Base-by-base conservation (phyloP, 1,284 basidiomycete genomes). In the Megacollybia platyphylla region DNA sequence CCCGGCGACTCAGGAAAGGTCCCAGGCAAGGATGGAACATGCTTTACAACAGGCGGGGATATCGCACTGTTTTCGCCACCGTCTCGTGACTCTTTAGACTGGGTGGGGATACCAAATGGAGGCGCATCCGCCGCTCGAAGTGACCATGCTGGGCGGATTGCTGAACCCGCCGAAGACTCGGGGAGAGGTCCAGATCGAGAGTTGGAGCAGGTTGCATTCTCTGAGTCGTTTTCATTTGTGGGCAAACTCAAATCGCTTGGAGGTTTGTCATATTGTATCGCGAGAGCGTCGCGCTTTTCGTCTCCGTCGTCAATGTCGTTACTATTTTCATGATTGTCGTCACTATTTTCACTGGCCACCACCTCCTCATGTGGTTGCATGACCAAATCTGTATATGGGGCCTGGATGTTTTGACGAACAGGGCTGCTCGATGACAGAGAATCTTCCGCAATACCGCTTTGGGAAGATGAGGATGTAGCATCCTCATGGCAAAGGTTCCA, bases 91-190 rank as follows among this genome's bases (percentile, higher is more conserved):
- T 18, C 36, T 27, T 40, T 18, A 11, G 36, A n/a, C 10, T 15
- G 17, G 7, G 35, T 37, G 29, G 46, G 40, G 42, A 51, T 43
- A 8, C 53, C 53, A 8, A 55, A 39, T 11, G 52, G 46, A 4
- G 54, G 52, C 18, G 51, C 51, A 17, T 49, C 50, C 5, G 49
- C 47, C 2, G 54, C 54, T 15, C 54, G 51, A 15, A 46, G 31
- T 2, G 50, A 49, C 54, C 54, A 55, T n/a, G 50, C 51, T 11
- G 54, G 51, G 10, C 43, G 38, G 20, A 36, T 32, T 30, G 42
- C n/a, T 41, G 28, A 18, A 29, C 20, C 11, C 28, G 18, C 8
- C 9, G 9, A 40, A 15, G 39, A 26, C 39, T 40, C 8, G 15
- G 15, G 10, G 15, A 13, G 10, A 18, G 13, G 15, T 18, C 20